Evolutionary conservation across 768 basidiomycete species (phyloP), one percentile per base, ranked within the genome.

Genomic region (Cystoderma amianthinum): DNA sequence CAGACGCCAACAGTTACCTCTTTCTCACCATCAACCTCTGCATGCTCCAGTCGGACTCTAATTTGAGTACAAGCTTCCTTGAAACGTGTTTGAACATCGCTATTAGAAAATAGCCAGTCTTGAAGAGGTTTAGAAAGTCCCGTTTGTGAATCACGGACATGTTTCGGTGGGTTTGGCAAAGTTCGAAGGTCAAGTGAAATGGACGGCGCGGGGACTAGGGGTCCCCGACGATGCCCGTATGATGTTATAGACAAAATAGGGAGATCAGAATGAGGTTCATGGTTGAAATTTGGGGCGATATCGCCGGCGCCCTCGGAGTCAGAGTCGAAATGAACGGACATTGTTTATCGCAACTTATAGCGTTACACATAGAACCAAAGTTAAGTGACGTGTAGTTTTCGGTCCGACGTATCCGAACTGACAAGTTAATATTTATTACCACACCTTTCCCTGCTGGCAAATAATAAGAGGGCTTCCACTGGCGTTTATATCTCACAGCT

Each of bases 141-240:
- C 32, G 55, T 52, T 19, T 56, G 50, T 11, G 46, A 42, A 5
- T 46, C 44, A 2, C 55, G 50, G 17, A 55, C 43, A 34, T 43
- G 48, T 43, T 55, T 59, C 9, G 57, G 57, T n/a, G 55, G 57
- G 38, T 55, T 54, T 20, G 57, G 55, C 12, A 59, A 43, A 10
- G 36, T 46, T n/a, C 57, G 55, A 17, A 56, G 41, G 39, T 58
- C 57, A 36, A 58, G 47, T 7, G 47, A 45, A 38, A 58, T 19
- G 23, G 51, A 38, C 33, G 57, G 55, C 17, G 40, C 34, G 36
- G 53, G 55, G 5, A 39, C 18, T 13, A 56, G 43, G 11, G 52
- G 55, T 3, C 57, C 55, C 12, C 44, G 36, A 39, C 49, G 47
- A 34, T 53, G 48, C 9, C 55, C 55, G 36, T 42, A 59, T n/a